Evolutionary conservation across 306 rosid species (phyloP).

Genomic region (Cicer arietinum): DNA sequence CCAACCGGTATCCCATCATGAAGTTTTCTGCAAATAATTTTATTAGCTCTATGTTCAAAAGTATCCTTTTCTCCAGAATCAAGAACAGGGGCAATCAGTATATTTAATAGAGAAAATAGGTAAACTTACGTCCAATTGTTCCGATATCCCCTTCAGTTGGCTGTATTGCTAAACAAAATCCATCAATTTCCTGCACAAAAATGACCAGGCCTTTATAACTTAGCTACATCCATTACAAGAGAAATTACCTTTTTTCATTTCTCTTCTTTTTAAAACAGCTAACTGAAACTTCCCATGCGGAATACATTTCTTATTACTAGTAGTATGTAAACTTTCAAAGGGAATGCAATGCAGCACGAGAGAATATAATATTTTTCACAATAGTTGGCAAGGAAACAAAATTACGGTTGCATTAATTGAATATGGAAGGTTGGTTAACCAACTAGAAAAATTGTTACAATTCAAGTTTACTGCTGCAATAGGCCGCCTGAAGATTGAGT

Average conservation of each 20-base stretch:
- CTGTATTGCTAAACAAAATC: slow-evolving; percentile 86
- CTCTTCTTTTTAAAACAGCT: background rate
- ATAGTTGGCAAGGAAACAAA: background rate
- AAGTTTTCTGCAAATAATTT: slow-evolving; percentile 74
- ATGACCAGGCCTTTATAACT: slow-evolving; percentile 29
- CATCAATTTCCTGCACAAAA: slow-evolving; percentile 70
- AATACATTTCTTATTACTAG: slow-evolving; percentile 15
- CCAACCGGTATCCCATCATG: slow-evolving; percentile 85
- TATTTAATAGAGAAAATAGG: slow-evolving; percentile 31
- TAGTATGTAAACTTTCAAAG: slow-evolving; percentile 10
- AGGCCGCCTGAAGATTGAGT: background rate
- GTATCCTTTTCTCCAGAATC: slow-evolving; percentile 14
- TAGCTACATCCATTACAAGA: slow-evolving; percentile 23
- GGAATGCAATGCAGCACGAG: slow-evolving; percentile 15
- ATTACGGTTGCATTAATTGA: slow-evolving; percentile 8
- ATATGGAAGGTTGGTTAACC: background rate
- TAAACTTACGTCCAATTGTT: slow-evolving; percentile 84
- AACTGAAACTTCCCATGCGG: slow-evolving; percentile 7
- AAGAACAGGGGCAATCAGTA: slow-evolving; percentile 20
- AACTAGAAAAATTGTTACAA: slow-evolving; percentile 27
- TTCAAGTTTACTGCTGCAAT: slow-evolving; percentile 3
- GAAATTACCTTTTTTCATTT: slow-evolving; percentile 3
- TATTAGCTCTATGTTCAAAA: slow-evolving; percentile 22
- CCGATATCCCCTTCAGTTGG: slow-evolving; percentile 77
- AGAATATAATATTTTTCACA: background rate